phyloP scores from a whole-genome alignment of 2,329 filamentous ascomycete genomes.

The Mycosphaerella sp. region DNA sequence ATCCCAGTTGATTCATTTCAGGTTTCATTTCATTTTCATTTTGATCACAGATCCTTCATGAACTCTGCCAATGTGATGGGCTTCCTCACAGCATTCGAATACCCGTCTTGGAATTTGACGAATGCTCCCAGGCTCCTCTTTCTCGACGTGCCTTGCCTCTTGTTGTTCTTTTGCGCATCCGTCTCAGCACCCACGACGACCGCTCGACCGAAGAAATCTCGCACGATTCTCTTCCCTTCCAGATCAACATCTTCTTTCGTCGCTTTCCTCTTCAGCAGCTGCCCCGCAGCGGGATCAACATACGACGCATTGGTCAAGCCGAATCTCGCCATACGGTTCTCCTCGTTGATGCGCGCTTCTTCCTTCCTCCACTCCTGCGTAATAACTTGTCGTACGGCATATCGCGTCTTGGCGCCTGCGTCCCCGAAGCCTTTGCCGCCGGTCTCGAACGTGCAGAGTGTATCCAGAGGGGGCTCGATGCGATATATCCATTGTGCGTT shows the following conservation, averaged over 20 bases:
- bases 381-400: conserved; percentile 85
- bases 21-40: too few relatives aligned
- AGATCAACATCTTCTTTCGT: conserved; percentile 29
- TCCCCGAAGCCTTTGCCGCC: conserved; percentile 46
- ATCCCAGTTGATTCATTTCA: not conserved
- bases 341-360: conserved; percentile 58
- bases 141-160: conserved; percentile 37
- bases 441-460: conserved; percentile 67
- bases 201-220: conserved; percentile 79
- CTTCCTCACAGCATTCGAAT: conserved; percentile 87
- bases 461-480: conserved; percentile 89
- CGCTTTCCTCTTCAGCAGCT: conserved; percentile 5
- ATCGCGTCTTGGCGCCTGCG: conserved; percentile 64
- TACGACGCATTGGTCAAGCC: conserved; percentile 40
- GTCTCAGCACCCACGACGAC: conserved; percentile 45
- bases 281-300: conserved; percentile 7
- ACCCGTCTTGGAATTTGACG: conserved; percentile 85
- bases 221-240: conserved; percentile 47
- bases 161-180: conserved; percentile 33
- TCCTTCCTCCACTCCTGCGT: conserved; percentile 83
- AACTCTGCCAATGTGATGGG: conserved; percentile 76
- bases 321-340: conserved; percentile 59
- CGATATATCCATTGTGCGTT: conserved; percentile 65
- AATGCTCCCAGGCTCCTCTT: conserved; percentile 80
- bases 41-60: conserved; percentile 51